phyloP scores from a whole-genome alignment of 2,329 filamentous ascomycete species.

The Gliomastix tumulicola region DNA sequence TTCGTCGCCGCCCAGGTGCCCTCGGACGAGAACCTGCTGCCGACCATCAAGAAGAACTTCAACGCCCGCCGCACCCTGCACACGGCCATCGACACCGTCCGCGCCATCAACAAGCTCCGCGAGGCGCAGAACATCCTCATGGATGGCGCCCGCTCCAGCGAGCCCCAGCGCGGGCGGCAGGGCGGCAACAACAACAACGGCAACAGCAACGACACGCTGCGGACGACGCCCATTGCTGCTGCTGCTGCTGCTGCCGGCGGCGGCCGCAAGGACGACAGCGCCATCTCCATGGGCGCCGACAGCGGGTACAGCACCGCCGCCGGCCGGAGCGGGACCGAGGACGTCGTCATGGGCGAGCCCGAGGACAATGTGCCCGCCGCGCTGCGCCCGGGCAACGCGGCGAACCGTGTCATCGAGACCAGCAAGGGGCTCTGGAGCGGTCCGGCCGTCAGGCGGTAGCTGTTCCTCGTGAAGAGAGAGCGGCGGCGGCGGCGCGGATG shows the following conservation, averaged over 20 bases:
- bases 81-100: constrained; percentile 63
- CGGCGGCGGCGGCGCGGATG: too few relatives aligned
- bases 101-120: constrained; percentile 64
- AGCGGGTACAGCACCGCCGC: constrained; percentile 41
- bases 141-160: constrained; percentile 49
- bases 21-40: constrained; percentile 53
- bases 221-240: constrained; percentile 6
- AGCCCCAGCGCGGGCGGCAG: constrained; percentile 39
- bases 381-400: constrained; percentile 46
- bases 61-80: constrained; percentile 63
- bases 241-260: constrained; percentile 4
- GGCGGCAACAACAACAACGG: too few relatives aligned
- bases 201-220: constrained; percentile 12
- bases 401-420: constrained; percentile 54
- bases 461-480: too few relatives aligned
- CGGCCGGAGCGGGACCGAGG: constrained; percentile 22
- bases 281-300: constrained; percentile 33
- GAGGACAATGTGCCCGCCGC: constrained; percentile 35
- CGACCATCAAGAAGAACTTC: constrained; percentile 69
- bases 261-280: constrained; percentile 35
- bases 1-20: constrained; percentile 52
- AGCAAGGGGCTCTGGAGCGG: constrained; percentile 56
- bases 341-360: constrained; percentile 43
- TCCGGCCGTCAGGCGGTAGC: too few relatives aligned
- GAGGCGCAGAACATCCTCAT: constrained; percentile 56